Base-by-base conservation (phyloP, 768 basidiomycete genomes). In the Mycena metata region DNA sequence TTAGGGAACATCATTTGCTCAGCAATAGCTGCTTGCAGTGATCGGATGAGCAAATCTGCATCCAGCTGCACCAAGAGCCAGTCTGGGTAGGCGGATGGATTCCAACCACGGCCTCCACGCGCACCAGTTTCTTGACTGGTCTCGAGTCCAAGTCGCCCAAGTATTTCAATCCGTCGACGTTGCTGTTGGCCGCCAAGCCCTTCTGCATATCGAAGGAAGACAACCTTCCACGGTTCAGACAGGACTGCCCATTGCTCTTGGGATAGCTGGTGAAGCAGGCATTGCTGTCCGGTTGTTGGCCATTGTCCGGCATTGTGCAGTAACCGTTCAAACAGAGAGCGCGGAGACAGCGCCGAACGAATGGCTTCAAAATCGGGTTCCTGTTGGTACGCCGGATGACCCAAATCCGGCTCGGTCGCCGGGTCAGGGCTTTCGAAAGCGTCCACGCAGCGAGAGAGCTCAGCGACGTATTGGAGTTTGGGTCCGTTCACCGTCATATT, bases 31-130 rank as follows among this genome's bases (percentile, higher is more conserved):
- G 49, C 74, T 64, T 89, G 88, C 17, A 87, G 70, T 0, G 78
- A 77, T 6, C 87, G 84, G 30, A 80, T 73, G 8, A 81, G 63
- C 42, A 89, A 79, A 56, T 86, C 57, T 1, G 56, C 57, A 26
- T 69, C 67, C 30, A 84, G 82, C 77, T 86, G 85, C 13, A 87
- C 77, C 16, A 86, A 69, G 0, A 84, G 69, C 85, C 84, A 87
- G 57, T 84, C 84, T 2, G 79, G 76, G 71, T 81, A 58, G 33
- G 60, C 26, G 9, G 23, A n/a, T 24, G 72, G 67, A 54, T 77
- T 71, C 67, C 60, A 68, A 19, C 55, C 42, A 36, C 41, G 42
- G 12, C 43, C 66, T 3, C 59, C 51, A 15, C n/a, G 19, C 19
- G 47, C 16, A 11, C 6, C 30, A n/a, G 26, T 13, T 57, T 63